Percentiles rank a stretch among this genome's conserved stretches.
These are phyloP conservation scores for Umbelopsis sp. DNA, from an alignment of 192 early-diverging fungal species.

Conservation along the genomic window DNA sequence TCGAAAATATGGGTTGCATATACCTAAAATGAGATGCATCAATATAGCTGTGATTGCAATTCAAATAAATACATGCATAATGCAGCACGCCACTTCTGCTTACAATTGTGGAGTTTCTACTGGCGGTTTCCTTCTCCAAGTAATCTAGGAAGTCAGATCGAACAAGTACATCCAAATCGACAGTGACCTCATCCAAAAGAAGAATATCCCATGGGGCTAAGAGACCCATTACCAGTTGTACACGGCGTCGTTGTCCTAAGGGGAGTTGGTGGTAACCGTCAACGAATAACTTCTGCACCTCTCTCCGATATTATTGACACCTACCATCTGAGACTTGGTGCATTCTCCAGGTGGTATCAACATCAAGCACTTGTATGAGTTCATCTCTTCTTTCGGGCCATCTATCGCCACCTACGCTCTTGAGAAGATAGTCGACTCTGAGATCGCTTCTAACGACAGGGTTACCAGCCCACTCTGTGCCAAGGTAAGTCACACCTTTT, in stretches of 20 bases:
- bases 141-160: conserved; percentile 66
- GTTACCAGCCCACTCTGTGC: conserved; percentile 81
- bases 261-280: neutral
- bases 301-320: too few species aligned
- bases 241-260: conserved; percentile 48
- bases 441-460: conserved; percentile 72
- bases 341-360: conserved; percentile 64
- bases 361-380: conserved; percentile 72
- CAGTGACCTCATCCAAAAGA: conserved; percentile 79
- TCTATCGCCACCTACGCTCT: conserved; percentile 62
- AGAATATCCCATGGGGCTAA: conserved; percentile 69
- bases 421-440: conserved; percentile 62
- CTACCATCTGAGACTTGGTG: conserved; percentile 73
- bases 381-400: conserved; percentile 59
- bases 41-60: neutral
- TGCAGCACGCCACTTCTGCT: neutral
- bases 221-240: conserved; percentile 78
- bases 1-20: conserved; percentile 89
- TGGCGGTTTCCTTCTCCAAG: conserved; percentile 64
- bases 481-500: conserved; percentile 73
- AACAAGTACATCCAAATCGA: conserved; percentile 81
- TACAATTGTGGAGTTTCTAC: conserved; percentile 63
- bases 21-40: conserved; percentile 19
- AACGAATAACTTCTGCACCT: too few species aligned
- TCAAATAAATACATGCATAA: too few species aligned